A percentile compares a stretch with the other conserved stretches of the same genome.
Evolutionary conservation across 2,329 filamentous ascomycete genomes (phyloP).

Genomic region (Didymella arachidicola): DNA sequence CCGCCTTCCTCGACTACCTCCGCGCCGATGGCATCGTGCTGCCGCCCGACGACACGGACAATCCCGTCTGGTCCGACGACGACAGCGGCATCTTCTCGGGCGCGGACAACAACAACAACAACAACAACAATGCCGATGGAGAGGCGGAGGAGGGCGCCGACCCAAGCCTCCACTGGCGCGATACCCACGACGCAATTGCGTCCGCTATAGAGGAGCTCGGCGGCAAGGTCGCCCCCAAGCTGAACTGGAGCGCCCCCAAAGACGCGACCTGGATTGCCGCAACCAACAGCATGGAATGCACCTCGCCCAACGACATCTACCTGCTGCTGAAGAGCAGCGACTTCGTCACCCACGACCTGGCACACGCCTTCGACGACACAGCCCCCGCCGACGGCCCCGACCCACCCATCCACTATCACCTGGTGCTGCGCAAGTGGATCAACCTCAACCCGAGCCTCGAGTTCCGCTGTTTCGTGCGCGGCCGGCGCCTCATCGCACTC

Average conservation of each 20-base stretch:
- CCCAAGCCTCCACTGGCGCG: slow-evolving; percentile 69
- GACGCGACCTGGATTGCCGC: slow-evolving; percentile 91
- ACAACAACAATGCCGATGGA: slow-evolving; percentile 41
- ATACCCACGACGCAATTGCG: slow-evolving; percentile 79
- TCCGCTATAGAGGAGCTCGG: slow-evolving; percentile 80
- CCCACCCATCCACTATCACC: slow-evolving; percentile 72
- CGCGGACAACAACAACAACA: slow-evolving; percentile 53
- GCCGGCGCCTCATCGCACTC: slow-evolving; percentile 79
- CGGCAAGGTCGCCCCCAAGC: slow-evolving; percentile 86
- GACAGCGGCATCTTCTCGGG: slow-evolving; percentile 62
- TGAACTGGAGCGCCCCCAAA: slow-evolving; percentile 97
- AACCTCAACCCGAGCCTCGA: slow-evolving; percentile 89
- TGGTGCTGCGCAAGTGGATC: slow-evolving; percentile 88
- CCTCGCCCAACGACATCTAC: slow-evolving; percentile 88
- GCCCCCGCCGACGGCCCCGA: slow-evolving; percentile 36
- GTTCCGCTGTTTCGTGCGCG: slow-evolving; percentile 93
- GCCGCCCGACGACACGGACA: slow-evolving; percentile 69
- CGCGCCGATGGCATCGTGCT: slow-evolving; percentile 92
- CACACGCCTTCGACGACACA: slow-evolving; percentile 88
- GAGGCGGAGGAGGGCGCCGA: slow-evolving; percentile 61
- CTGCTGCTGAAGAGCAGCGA: slow-evolving; percentile 92
- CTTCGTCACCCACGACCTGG: slow-evolving; percentile 92
- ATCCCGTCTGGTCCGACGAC: slow-evolving; percentile 55
- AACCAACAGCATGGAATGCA: slow-evolving; percentile 92
- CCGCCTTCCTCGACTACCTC: slow-evolving; percentile 83